Evolutionary conservation across 495 filamentous ascomycete species (phyloP), one percentile per base, ranked within the genome.

Genomic region (Niebla homalea): DNA sequence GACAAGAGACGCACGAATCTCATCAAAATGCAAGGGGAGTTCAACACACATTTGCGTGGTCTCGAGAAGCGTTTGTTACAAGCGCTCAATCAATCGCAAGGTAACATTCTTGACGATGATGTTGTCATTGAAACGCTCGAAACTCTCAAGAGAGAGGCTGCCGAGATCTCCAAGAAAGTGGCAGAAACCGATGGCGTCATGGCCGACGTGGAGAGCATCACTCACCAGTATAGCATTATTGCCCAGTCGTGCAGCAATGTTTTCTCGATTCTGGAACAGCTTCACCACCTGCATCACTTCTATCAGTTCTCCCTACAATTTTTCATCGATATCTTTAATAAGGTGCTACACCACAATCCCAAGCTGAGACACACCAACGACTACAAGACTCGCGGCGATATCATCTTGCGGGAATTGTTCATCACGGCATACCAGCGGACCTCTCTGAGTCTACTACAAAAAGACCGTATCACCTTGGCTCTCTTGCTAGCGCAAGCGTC

Each of bases 281-380:
- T 99, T 41, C 89, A 95, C 63, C 90, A 95, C 60, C 79, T 99
- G 63, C 95, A 99, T 62, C 93, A 97, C 71, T 97, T 97, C 71
- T 99, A 99, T 64, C 92, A 97, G 59, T 97, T 99, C 75, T 97
- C 93, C 19, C 74, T 99, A 43, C 89, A 94, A 69, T 98, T 90
- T 67, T 99, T 99, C 65, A 76, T 92, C 15, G 87, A 94, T 60
- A 99, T 99, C 56, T 97, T 99, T 77, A 80, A 93, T 61, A 81
- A 85, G 0, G 90, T 99, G 35, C 77, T 99, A 18, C 84, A 83
- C 57, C 73, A 78, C 48, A 92, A 92, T 65, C 83, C 83, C 58
- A 76, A 76, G 22, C 74, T 94, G 45, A 74, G 78, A 6, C 72
- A 70, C 35, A 81, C 87, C 64, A 81, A 72, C 49, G 84, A 92